Evolutionary conservation across 495 filamentous ascomycete genomes (phyloP).

Genomic region (Aspergillus sclerotiicarbonarius): DNA sequence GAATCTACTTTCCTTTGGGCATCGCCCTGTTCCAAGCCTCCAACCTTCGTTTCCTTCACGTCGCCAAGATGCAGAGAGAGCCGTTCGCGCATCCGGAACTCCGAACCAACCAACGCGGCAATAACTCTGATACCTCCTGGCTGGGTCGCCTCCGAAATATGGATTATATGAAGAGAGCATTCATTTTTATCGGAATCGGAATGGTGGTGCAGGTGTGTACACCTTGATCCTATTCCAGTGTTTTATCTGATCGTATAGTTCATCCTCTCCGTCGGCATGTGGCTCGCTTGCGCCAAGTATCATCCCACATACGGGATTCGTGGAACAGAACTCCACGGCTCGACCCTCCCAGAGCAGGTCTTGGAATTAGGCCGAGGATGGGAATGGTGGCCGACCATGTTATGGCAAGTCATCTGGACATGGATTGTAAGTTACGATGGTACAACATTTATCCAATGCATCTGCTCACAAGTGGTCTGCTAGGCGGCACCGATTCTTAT

Average conservation of each 20-base stretch:
- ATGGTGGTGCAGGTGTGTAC: conserved; percentile 28
- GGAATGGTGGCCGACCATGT: conserved; percentile 53
- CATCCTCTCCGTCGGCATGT: conserved; percentile 59
- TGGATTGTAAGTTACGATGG: conserved; percentile 41
- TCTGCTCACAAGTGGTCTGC: conserved; percentile 9
- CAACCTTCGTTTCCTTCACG: conserved; percentile 63
- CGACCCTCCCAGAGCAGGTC: conserved; percentile 35
- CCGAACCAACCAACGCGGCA: conserved; percentile 2
- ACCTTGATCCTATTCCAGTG: neutral
- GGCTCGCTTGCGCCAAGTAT: conserved; percentile 63
- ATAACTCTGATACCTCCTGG: conserved; percentile 17
- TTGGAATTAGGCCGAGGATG: conserved; percentile 50
- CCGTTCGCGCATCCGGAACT: conserved; percentile 22
- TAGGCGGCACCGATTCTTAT: conserved; percentile 41
- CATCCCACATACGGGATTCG: conserved; percentile 57
- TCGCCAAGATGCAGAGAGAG: conserved; percentile 48
- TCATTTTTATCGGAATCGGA: conserved; percentile 29
- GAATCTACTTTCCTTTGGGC: conserved; percentile 65
- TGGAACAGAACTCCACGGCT: conserved; percentile 37
- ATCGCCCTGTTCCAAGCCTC: conserved; percentile 70
- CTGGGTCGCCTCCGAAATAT: conserved; percentile 28
- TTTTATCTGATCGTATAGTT: conserved; percentile 42
- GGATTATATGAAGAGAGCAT: conserved; percentile 25
- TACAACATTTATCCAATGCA: neutral
- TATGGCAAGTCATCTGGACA: conserved; percentile 55